Evolutionary conservation across 192 early-diverging fungal genomes (phyloP), one percentile per base, ranked within the genome.

Genomic region (Coemansia erecta): DNA sequence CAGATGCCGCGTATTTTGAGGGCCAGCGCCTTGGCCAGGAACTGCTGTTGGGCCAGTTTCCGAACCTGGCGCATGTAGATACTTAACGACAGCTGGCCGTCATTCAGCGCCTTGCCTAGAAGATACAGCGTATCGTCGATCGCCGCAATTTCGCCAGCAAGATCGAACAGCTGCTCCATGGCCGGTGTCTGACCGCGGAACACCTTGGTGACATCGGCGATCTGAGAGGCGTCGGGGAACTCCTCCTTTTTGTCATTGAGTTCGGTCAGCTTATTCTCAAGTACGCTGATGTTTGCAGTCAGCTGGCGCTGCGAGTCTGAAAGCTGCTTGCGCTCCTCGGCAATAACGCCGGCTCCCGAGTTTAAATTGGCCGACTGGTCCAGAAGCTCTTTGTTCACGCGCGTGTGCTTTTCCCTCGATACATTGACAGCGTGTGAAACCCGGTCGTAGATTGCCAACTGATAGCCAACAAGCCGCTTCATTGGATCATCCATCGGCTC

Each of bases 121-220:
- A 86, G 83, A 64, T 94, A 94, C 43, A 94, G 83, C 7, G 89
- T 85, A 58, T 97, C 94, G 50, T 93, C 91, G 40, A 94, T 86
- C 0, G 93, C 92, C 46, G 89, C 86, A 51, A 94, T 93, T 54
- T 95, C 93, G 21, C 89, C 92, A 2, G 94, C 87, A 67, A 92
- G 62, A 15, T 94, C 90, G 59, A 93, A 88, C 43, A 97, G 81
- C 92, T 96, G 81, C 53, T 74, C 67, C 44, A 58, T 61, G 2
- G 63, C 70, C 0, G 58, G 60, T 6, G 76, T 48, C 47, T 69
- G 58, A 4, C 67, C 77, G 14, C 66, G 73, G 49, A 84, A 70
- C 35, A 73, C 56, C 15, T 48, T 31, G 9, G 51, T 31, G 6
- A 63, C 66, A 42, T 63, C 58, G 3, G 56, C 37, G 40, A 78